A percentile compares a stretch with the other conserved stretches of the same genome.
Evolutionary conservation across 139 green algal species (phyloP).

Genomic region (Micractinium conductrix): DNA sequence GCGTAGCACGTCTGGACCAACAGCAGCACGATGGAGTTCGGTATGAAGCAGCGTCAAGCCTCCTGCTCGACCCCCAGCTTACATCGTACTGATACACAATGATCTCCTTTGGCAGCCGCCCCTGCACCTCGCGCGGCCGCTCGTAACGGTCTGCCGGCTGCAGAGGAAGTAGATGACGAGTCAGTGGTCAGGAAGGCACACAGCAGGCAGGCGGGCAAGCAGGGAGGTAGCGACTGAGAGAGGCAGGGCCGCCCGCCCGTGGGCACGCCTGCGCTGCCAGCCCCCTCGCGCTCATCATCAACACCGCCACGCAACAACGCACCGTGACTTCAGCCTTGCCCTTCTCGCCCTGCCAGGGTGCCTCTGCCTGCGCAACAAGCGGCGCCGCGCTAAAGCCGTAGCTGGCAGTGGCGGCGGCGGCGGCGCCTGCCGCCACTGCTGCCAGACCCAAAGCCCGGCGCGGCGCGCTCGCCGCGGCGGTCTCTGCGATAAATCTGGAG

Average conservation of each 20-base stretch:
- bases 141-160: slow-evolving; percentile 32
- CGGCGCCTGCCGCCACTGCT: neutral
- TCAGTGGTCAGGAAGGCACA: neutral
- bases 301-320: too few relatives aligned
- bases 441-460: slow-evolving; percentile 3
- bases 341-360: slow-evolving; percentile 9
- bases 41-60: too few relatives aligned
- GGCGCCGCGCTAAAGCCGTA: slow-evolving; percentile 5
- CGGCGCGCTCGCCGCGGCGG: neutral
- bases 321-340: neutral
- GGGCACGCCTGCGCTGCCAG: too few relatives aligned
- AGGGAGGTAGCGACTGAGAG: neutral
- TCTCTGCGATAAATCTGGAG: neutral
- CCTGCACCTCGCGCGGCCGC: neutral
- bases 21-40: too few relatives aligned
- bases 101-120: slow-evolving; percentile 52
- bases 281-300: too few relatives aligned
- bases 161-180: neutral
- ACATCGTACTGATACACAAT: slow-evolving; percentile 95
- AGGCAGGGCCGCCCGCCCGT: neutral
- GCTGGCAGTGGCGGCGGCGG: neutral
- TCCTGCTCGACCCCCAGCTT: too few relatives aligned
- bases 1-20: too few relatives aligned
- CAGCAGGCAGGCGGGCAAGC: neutral
- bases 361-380: slow-evolving; percentile 19